Base-by-base conservation (phyloP, 345 rosid genomes). In the Physaria fendleri region DNA sequence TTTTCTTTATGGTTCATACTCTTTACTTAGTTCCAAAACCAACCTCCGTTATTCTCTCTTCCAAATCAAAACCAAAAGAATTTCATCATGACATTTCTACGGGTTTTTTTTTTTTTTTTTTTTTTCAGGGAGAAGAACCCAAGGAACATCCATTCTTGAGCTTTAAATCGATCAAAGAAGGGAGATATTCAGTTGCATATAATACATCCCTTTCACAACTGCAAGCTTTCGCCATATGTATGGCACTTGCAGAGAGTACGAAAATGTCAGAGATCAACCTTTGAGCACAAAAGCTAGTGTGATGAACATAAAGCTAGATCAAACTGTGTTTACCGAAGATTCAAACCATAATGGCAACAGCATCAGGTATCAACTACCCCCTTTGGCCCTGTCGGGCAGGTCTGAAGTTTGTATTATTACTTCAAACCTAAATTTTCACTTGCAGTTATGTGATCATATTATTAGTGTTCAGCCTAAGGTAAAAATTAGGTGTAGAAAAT, bases 171-270 rank as follows among this genome's bases (percentile, higher is more conserved):
- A 77, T 78, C 70, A 83, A 81, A 80, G 98, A 83, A 25, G 86
- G 81, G 43, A 74, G 86, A 58, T 86, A 79, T 74, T 81, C 97
- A n/a, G 87, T 92, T 12, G 81, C 65, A 68, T 88, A 84, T 68
- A 75, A 69, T 66, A 57, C 97, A 38, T 70, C 84, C 3, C 79
- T 88, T 62, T 65, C 87, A 12, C 75, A 64, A 66, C 25, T 92
- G 59, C 95, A 84, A 79, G 91, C 95, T 32, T 86, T 88, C 66
- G 68, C 98, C 21, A 71, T 80, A 52, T 81, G 90, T 64, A 74
- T 88, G 68, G 85, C 96, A 13, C 77, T 79, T 64, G 75, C 83
- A 58, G 98, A 92, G 70, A 59, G 87, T 68, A 73, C 71, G 56
- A 76, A 78, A 59, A 62, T 73, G 50, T 58, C 71, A 13, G 78